phyloP scores from a whole-genome alignment of 2,329 filamentous ascomycete genomes.

The Neoscytalidium dimidiatum region DNA sequence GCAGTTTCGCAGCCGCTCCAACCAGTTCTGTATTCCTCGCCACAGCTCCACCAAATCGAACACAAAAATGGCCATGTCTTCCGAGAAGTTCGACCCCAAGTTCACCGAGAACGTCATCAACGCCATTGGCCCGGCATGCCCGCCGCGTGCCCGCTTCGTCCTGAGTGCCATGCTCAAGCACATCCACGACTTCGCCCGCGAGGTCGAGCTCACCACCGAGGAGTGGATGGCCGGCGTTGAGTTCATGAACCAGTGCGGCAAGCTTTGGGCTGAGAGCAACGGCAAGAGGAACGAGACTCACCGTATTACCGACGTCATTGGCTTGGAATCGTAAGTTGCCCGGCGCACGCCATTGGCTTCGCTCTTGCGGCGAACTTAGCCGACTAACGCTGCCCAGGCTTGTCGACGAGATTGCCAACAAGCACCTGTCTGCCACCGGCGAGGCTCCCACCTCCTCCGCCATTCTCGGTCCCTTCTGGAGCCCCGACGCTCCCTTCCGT shows the following conservation, averaged over 20 bases:
- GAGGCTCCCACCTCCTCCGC: slow-evolving; percentile 70
- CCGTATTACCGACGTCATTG: slow-evolving; percentile 71
- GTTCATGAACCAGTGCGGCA: slow-evolving; percentile 73
- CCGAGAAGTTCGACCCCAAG: slow-evolving; percentile 65
- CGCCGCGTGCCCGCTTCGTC: slow-evolving; percentile 65
- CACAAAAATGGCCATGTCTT: slow-evolving; percentile 13
- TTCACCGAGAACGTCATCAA: slow-evolving; percentile 76
- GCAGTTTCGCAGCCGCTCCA: not conserved
- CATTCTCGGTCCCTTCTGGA: slow-evolving; percentile 80
- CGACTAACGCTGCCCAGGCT: slow-evolving; percentile 44
- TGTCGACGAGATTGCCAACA: slow-evolving; percentile 68
- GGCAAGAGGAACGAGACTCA: slow-evolving; percentile 74
- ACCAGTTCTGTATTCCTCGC: not conserved
- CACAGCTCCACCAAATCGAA: not conserved
- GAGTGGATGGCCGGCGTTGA: slow-evolving; percentile 77
- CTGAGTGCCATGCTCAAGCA: slow-evolving; percentile 67
- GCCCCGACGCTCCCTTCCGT: slow-evolving; percentile 72
- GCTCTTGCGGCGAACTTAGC: not conserved
- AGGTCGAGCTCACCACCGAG: slow-evolving; percentile 73
- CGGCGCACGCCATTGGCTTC: not conserved
- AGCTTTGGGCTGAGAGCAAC: slow-evolving; percentile 55
- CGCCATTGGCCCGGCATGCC: slow-evolving; percentile 71
- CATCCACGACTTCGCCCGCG: slow-evolving; percentile 76
- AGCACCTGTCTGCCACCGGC: slow-evolving; percentile 62
- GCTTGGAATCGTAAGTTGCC: slow-evolving; percentile 66